phyloP scores from a whole-genome alignment of 2,329 filamentous ascomycete genomes.

The Arthrobotrys sinensis region DNA sequence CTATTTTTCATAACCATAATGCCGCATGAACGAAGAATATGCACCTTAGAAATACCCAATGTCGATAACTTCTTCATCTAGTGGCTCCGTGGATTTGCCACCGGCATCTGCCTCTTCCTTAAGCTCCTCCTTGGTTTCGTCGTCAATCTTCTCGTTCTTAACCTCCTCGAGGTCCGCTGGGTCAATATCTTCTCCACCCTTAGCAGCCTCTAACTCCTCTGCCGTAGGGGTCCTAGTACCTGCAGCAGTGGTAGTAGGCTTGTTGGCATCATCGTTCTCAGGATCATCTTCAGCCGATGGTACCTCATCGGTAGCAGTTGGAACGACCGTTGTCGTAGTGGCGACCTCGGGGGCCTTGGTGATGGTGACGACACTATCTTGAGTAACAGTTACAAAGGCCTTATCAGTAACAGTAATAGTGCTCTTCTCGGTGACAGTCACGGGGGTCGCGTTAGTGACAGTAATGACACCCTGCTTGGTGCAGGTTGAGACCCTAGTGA shows the following conservation, averaged over 20 bases:
- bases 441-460: neutral
- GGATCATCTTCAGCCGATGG: neutral
- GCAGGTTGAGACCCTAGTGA: neutral
- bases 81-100: neutral
- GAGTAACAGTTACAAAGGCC: neutral
- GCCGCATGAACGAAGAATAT: no score
- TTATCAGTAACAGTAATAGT: neutral
- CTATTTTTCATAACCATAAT: no score
- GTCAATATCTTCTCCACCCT: slow-evolving; percentile 13
- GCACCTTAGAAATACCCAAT: neutral
- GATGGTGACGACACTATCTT: neutral
- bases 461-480: neutral
- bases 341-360: neutral
- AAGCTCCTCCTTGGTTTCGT: slow-evolving; percentile 1
- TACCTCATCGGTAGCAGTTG: neutral
- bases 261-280: neutral
- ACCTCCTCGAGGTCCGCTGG: neutral
- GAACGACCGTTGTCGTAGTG: neutral
- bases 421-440: neutral
- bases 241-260: neutral
- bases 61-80: neutral
- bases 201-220: slow-evolving; percentile 8
- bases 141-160: slow-evolving; percentile 3
- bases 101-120: neutral
- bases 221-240: neutral